These are phyloP conservation scores for Huntiella decipiens DNA, from an alignment of 2,329 filamentous ascomycete species.

Conservation along the genomic window DNA sequence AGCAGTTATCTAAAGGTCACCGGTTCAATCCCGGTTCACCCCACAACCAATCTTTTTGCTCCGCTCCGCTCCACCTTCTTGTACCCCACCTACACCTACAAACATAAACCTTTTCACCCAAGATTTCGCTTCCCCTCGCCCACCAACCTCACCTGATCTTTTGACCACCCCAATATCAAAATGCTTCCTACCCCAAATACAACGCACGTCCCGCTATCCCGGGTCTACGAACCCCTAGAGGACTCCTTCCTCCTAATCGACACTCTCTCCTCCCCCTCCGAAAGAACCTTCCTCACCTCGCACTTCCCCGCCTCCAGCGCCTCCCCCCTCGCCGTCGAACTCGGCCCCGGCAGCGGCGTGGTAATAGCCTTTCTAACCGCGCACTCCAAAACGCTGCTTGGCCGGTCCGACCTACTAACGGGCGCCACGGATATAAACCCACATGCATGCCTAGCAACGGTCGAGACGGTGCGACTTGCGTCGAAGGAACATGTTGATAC, in stretches of 20 bases:
- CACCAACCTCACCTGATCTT: not conserved
- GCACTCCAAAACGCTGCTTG: slow-evolving; percentile 54
- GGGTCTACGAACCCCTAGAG: slow-evolving; percentile 87
- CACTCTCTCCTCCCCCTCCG: slow-evolving; percentile 55
- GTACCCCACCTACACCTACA: not conserved
- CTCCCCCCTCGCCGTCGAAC: slow-evolving; percentile 54
- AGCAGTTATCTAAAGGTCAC: slow-evolving; percentile 12
- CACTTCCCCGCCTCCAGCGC: slow-evolving; percentile 32
- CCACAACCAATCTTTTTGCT: slow-evolving; percentile 2
- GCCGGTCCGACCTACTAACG: slow-evolving; percentile 47
- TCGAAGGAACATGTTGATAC: not conserved
- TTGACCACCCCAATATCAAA: not conserved
- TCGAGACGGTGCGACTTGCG: slow-evolving; percentile 38
- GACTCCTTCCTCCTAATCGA: slow-evolving; percentile 91
- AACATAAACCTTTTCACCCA: not conserved
- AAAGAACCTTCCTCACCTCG: slow-evolving; percentile 46
- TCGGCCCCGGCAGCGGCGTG: slow-evolving; percentile 82
- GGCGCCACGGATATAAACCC: slow-evolving; percentile 70
- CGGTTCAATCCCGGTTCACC: slow-evolving; percentile 12
- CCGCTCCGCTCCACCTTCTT: not conserved
- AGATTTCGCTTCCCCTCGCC: not conserved
- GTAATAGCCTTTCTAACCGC: slow-evolving; percentile 77
- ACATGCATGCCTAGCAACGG: slow-evolving; percentile 62
- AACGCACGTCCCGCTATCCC: slow-evolving; percentile 71
- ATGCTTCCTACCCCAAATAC: slow-evolving; percentile 94